Evolutionary conservation across 306 rosid genomes (phyloP).

Genomic region (Begonia peltatifolia): DNA sequence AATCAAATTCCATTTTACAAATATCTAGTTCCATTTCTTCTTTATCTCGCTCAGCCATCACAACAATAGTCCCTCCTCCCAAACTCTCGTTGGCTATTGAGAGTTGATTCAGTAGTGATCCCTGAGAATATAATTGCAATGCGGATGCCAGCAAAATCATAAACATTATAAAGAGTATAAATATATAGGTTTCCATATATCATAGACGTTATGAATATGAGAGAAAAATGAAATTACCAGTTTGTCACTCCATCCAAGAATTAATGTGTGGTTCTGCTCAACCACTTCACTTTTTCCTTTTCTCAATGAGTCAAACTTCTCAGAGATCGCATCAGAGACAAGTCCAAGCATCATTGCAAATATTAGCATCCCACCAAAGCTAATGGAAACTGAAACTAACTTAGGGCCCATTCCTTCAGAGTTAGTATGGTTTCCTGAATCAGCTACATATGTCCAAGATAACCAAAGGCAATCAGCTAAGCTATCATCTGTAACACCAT

Average conservation of each 20-base stretch:
- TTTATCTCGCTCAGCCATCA: conserved; percentile 92
- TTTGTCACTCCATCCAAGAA: conserved; percentile 95
- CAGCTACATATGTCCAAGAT: conserved; percentile 85
- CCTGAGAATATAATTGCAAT: conserved; percentile 29
- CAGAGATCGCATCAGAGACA: conserved; percentile 81
- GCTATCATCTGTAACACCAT: conserved; percentile 62
- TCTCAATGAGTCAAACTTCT: conserved; percentile 79
- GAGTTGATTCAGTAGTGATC: conserved; percentile 75
- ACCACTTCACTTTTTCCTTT: conserved; percentile 92
- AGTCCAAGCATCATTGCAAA: conserved; percentile 99
- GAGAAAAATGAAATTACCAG: conserved; percentile 26
- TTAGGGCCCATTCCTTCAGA: conserved; percentile 60
- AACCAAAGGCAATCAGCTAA: conserved; percentile 70
- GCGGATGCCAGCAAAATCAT: conserved; percentile 5
- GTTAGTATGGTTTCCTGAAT: conserved; percentile 76
- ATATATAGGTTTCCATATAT: neutral
- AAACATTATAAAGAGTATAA: conserved; percentile 4
- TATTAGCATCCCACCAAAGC: conserved; percentile 92
- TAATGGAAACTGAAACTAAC: conserved; percentile 75
- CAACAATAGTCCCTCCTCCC: conserved; percentile 80
- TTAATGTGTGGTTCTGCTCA: conserved; percentile 72
- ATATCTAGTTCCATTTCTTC: conserved; percentile 95
- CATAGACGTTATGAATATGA: too few relatives aligned
- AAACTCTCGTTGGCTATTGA: conserved; percentile 85
- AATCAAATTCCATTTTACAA: conserved; percentile 86